phyloP scores from a whole-genome alignment of 768 basidiomycete species.

The Favolaschia claudopus region DNA sequence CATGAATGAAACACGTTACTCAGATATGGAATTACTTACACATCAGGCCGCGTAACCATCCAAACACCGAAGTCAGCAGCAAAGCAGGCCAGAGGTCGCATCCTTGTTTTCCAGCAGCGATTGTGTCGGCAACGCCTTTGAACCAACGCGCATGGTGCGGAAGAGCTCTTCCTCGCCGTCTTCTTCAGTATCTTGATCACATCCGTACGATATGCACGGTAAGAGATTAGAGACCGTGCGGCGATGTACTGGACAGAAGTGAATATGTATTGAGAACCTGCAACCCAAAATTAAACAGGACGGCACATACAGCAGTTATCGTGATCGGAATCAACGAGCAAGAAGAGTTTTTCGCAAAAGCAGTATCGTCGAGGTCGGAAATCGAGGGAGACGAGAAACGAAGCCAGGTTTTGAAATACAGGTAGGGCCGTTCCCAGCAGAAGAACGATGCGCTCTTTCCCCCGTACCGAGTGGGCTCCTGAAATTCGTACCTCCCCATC shows the following conservation, averaged over 20 bases:
- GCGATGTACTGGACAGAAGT: not conserved
- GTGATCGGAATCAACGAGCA: not conserved
- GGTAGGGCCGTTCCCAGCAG: slow-evolving; percentile 1
- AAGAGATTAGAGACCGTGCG: not conserved
- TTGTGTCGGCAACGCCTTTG: not conserved
- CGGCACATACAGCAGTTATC: too few relatives aligned
- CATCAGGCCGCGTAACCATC: not conserved
- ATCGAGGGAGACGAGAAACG: not conserved
- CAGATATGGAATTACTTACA: not conserved
- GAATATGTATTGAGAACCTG: too few relatives aligned
- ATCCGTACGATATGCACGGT: not conserved
- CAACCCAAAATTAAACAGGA: too few relatives aligned
- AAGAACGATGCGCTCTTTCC: not conserved
- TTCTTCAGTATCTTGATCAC: not conserved
- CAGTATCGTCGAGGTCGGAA: not conserved
- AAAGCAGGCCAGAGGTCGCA: not conserved
- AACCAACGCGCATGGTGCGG: not conserved
- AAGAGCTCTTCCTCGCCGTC: not conserved
- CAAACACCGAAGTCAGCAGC: not conserved
- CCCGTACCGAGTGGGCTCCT: not conserved
- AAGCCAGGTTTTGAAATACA: not conserved
- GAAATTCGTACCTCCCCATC: not conserved
- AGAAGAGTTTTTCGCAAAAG: not conserved
- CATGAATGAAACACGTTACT: not conserved
- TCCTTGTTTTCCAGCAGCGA: not conserved